A percentile compares a stretch with the other conserved stretches of the same genome.
phyloP scores from a whole-genome alignment of 768 basidiomycete species.

The Rhizopogon roseolus region DNA sequence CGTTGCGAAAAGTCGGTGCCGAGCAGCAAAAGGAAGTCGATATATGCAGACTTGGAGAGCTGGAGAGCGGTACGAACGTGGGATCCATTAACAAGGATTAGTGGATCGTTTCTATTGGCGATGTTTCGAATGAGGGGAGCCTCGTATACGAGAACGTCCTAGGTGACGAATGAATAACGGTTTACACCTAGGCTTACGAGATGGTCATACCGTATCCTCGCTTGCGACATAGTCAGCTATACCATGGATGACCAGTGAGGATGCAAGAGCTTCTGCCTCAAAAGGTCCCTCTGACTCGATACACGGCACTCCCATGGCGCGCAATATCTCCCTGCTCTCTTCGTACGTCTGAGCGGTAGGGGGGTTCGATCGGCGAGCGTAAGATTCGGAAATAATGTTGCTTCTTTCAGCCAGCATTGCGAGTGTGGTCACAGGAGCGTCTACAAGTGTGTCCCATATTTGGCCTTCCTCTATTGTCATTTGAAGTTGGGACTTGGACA shows the following conservation, averaged over 20 bases:
- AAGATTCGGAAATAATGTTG: conserved; percentile 55
- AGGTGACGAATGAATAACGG: conserved; percentile 3
- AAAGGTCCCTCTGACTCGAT: conserved; percentile 61
- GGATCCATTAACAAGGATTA: conserved; percentile 59
- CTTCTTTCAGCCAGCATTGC: conserved; percentile 46
- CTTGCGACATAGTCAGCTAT: conserved; percentile 84
- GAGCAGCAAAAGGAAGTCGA: conserved; percentile 84
- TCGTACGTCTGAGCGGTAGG: conserved; percentile 65
- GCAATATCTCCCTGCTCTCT: conserved; percentile 64
- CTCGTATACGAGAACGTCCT: conserved; percentile 83
- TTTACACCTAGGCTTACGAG: conserved; percentile 3
- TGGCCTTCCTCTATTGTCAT: conserved; percentile 56
- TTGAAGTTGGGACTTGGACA: conserved; percentile 61
- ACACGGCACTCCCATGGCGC: conserved; percentile 80
- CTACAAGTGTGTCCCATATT: conserved; percentile 48
- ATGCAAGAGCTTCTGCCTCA: conserved; percentile 86
- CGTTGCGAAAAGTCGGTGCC: conserved; percentile 91
- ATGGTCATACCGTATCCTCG: conserved; percentile 72
- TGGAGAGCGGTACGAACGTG: conserved; percentile 54
- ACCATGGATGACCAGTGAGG: conserved; percentile 69
- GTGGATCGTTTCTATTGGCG: conserved; percentile 52
- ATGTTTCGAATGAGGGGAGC: conserved; percentile 80
- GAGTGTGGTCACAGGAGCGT: conserved; percentile 16
- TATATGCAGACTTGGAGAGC: conserved; percentile 52
- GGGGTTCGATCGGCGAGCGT: conserved; percentile 52